Evolutionary conservation across 202 grass and related monocot species (phyloP).

Genomic region (Saccharum hybrid): DNA sequence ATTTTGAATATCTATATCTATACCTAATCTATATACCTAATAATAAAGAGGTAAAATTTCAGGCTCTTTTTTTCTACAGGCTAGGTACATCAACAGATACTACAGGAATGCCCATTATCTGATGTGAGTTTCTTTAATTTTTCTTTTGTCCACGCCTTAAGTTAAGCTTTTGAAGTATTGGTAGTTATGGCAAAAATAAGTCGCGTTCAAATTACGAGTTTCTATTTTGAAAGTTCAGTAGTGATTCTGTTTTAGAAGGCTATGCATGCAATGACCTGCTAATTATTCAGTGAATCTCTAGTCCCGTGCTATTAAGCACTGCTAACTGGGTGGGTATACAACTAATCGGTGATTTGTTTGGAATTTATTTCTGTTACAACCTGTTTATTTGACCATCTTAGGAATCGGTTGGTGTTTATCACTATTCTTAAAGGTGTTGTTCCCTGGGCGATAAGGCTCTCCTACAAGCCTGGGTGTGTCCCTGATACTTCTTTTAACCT

Average conservation of each 20-base stretch:
- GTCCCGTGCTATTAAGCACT: background rate
- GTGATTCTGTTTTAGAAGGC: background rate
- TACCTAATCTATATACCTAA: too few relatives aligned
- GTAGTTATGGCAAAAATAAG: background rate
- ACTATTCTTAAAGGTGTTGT: background rate
- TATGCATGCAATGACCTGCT: background rate
- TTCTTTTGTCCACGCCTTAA: background rate
- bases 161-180: background rate
- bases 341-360: background rate
- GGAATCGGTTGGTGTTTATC: background rate
- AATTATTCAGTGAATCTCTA: background rate
- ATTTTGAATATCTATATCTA: too few relatives aligned
- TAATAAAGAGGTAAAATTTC: too few relatives aligned
- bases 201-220: background rate
- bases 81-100: constrained; percentile 82
- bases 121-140: constrained; percentile 36
- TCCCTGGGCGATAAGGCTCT: too few relatives aligned
- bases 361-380: background rate
- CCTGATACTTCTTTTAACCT: too few relatives aligned
- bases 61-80: too few relatives aligned
- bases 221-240: background rate
- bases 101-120: constrained; percentile 75
- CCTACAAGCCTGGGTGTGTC: too few relatives aligned
- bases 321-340: background rate
- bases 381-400: background rate